A percentile compares a stretch with the other conserved stretches of the same genome.
Conservation (phyloP, 1,284 basidiomycete genomes). For the Pascua guehoae region DNA sequence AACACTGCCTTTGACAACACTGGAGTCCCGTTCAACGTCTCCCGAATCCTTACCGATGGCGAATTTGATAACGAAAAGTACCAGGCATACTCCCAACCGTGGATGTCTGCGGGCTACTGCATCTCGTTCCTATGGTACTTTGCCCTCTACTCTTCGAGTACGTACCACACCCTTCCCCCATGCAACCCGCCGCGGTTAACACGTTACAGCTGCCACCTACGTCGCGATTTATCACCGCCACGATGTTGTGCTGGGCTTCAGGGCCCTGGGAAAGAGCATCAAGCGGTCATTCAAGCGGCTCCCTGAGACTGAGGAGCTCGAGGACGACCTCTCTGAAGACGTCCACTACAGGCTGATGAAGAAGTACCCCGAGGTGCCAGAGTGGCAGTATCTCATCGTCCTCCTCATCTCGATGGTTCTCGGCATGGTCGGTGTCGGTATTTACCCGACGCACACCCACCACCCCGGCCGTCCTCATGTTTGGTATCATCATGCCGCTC, state of each 20-base stretch:
- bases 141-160: conserved; percentile 34
- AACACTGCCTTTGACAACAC: conserved; percentile 29
- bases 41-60: conserved; percentile 32
- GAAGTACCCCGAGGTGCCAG: conserved; percentile 69
- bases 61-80: conserved; percentile 27
- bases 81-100: conserved; percentile 38
- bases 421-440: conserved; percentile 39
- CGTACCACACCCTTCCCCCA: not conserved
- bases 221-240: conserved; percentile 50
- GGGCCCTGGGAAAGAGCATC: conserved; percentile 24
- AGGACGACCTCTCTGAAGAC: conserved; percentile 28
- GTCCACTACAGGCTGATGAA: conserved; percentile 32
- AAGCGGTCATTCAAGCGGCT: not conserved
- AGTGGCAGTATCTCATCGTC: conserved; percentile 67
- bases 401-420: conserved; percentile 59
- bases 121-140: conserved; percentile 40
- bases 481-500: conserved; percentile 24
- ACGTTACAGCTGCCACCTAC: conserved; percentile 51
- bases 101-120: conserved; percentile 36
- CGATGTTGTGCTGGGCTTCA: conserved; percentile 47
- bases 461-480: conserved; percentile 57
- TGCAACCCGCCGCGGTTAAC: conserved; percentile 30
- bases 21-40: conserved; percentile 41
- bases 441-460: conserved; percentile 62
- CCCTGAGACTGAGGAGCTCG: conserved; percentile 1